Base-by-base conservation (phyloP, 305 asterid species). In the Euphrasia arctica region DNA sequence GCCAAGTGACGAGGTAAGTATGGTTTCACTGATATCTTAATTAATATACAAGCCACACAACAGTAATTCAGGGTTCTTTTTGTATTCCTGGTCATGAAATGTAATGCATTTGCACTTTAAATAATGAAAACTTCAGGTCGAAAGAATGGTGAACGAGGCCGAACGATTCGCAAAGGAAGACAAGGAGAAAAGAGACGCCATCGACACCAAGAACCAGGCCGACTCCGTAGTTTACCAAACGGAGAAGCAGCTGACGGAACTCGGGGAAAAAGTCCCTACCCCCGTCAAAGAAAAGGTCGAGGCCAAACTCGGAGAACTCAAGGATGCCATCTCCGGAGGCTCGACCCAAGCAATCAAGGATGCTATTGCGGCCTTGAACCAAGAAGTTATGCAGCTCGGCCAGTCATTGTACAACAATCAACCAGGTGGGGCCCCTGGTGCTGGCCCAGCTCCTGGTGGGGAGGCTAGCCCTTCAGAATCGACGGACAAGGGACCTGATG, bases 371-470 rank as follows among this genome's bases (percentile, higher is more conserved):
- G 89, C 96, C 42, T 83, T 90, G 28, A 90, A 90, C 77, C 90
- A 90, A 70, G 97, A 90, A 84, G 97, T 90, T 1, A 90, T 90
- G 97, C 93, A 90, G 78, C 85, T 90, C 8, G 97, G 97, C 12
- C 93, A 87, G 66, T 88, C 97, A 9, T 81, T 90, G 57, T 90
- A 90, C 74, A 89, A 85, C 14, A 9, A 45, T 72, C 93, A 87
- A 73, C 81, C 86, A 0, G 93, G 86, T 32, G 87, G 81, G n/a
- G 74, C 85, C 28, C 79, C 94, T 10, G 86, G 81, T 32, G 66
- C 79, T 29, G 87, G 92, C 27, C 81, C 90, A 3, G 58, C 92
- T 15, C 86, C 96, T 3, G 90, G 85, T 3, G 74, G 63, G 9
- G 83, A 72, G 10, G 66, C 48, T 10, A n/a, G 48, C 48, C 48